Base-by-base conservation (phyloP, 2,329 filamentous ascomycete genomes). In the Botrytis fragariae region DNA sequence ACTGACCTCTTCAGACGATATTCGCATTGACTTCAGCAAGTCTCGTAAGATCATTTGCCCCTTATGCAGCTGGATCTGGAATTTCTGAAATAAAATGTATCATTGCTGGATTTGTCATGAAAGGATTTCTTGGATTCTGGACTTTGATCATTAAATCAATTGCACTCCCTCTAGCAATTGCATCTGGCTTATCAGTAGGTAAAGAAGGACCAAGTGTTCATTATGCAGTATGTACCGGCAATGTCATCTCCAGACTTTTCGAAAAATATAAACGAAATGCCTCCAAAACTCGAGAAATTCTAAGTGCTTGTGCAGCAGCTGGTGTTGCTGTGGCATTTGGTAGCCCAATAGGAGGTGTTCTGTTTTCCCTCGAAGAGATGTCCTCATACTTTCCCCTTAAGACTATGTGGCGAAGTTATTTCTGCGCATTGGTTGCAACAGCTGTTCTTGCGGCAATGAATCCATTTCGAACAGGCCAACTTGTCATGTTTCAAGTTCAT, bases 51-150 rank as follows among this genome's bases (percentile, higher is more conserved):
- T 90, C 90, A 1, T 98, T 96, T 82, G 95, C 96, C 7, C 96
- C 96, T 0, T 99, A 99, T 81, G 96, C 96, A 18, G 96, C 96
- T 48, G 96, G 96, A 25, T 97, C 94, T 20, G 96, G 96, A 59
- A 99, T 99, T 74, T 98, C 94, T 20, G 96, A 99, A 84, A 99
- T 99, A 87, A 99, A 99, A 83, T 97, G 94, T 83, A 98, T 99
- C 81, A 97, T 99, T 80, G 96, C 95, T 7, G 96, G 96, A 4
- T 99, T 99, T 81, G 93, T 98, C 68, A 99, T 99, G 96, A 98
- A 98, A 83, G 96, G 95, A 0, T 99, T 99, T 80, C 87, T 99
- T 25, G 94, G 95, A 32, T 91, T 92, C 78, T 94, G 94, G 89
- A 98, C 96, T 8, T 85, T 99, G 45, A 82, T 96, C 74, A 98